Base-by-base conservation (phyloP, 768 basidiomycete species). In the Auricularia cornea region DNA sequence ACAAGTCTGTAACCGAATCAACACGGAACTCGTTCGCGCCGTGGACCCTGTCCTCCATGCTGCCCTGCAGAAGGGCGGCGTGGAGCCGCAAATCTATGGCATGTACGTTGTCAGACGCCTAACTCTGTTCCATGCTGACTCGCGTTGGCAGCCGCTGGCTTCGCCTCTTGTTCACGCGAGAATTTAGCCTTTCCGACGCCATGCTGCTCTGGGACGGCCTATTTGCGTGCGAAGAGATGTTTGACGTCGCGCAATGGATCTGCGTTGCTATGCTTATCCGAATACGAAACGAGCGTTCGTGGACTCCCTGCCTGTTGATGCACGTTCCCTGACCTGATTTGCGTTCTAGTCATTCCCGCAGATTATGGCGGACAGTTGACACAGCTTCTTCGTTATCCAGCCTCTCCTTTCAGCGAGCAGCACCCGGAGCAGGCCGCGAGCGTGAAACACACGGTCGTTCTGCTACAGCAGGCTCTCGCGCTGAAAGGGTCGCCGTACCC, bases 81-180 rank as follows among this genome's bases (percentile, higher is more conserved):
- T 98, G 48, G 97, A 99, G 73, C 94, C 95, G 3, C 97, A 98
- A 72, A 90, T 98, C 23, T 99, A 94, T 76, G 94, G 92, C 63
- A 94, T 98, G 90, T 94, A 74, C 73, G 91, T 77, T 12, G 33
- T 64, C 3, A 38, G 16, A 14, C 10, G 5, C 12, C 33, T 28
- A 48, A 26, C 23, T 51, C 56, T 44, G 38, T n/a, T 20, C 14
- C 30, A 16, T 48, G 31, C 29, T 48, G 35, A 20, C 4, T 31
- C 29, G 29, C 14, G 16, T 59, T 59, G 23, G 30, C 66, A 95
- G 93, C 64, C 94, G 97, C 32, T 98, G 95, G 94, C 78, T 98
- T 11, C 83, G 97, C 38, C 77, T 98, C 20, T 78, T 99, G 5
- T 98, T 98, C 75, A 95, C 94, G 3, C 83, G 97, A 57, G 97